Evolutionary conservation across 2,329 filamentous ascomycete species (phyloP).

Genomic region (Coniosporium tulheliwenetii): DNA sequence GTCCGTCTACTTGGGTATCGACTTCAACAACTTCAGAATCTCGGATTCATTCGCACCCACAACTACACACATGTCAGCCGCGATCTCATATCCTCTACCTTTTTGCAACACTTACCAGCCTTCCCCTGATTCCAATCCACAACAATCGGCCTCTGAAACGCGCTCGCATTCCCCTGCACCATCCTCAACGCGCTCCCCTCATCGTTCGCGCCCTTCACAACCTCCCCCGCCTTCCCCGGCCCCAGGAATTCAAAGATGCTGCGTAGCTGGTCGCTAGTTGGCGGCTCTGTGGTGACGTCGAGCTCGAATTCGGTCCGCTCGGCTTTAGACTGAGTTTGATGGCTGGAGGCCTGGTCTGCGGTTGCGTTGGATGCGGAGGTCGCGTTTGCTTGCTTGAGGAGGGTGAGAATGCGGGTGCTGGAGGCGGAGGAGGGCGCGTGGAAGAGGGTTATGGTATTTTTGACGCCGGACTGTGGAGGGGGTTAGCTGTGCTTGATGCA

Average conservation of each 20-base stretch:
- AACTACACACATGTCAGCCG: constrained; percentile 22
- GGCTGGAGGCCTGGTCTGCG: constrained; percentile 57
- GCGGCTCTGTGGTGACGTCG: constrained; percentile 55
- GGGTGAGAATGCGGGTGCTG: constrained; percentile 55
- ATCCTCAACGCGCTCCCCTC: constrained; percentile 65
- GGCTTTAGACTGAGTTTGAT: constrained; percentile 41
- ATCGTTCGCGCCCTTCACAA: constrained; percentile 60
- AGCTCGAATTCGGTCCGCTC: constrained; percentile 66
- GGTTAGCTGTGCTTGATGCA: background rate
- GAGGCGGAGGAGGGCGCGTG: constrained; percentile 63
- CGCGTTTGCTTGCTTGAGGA: constrained; percentile 69
- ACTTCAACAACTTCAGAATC: constrained; percentile 66
- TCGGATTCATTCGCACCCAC: constrained; percentile 71
- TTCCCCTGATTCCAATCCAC: background rate
- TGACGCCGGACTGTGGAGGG: constrained; percentile 23
- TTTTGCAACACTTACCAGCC: constrained; percentile 55
- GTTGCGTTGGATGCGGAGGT: constrained; percentile 52
- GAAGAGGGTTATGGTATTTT: constrained; percentile 90
- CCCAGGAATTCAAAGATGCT: constrained; percentile 77
- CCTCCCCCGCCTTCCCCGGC: constrained; percentile 38
- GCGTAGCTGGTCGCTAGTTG: constrained; percentile 68
- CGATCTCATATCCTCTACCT: constrained; percentile 36
- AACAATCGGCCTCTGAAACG: constrained; percentile 64
- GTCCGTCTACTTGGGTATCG: constrained; percentile 29
- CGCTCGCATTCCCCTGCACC: constrained; percentile 53